Conservation (phyloP, 2,329 filamentous ascomycete genomes). For the Fonsecaea pugnacius region DNA sequence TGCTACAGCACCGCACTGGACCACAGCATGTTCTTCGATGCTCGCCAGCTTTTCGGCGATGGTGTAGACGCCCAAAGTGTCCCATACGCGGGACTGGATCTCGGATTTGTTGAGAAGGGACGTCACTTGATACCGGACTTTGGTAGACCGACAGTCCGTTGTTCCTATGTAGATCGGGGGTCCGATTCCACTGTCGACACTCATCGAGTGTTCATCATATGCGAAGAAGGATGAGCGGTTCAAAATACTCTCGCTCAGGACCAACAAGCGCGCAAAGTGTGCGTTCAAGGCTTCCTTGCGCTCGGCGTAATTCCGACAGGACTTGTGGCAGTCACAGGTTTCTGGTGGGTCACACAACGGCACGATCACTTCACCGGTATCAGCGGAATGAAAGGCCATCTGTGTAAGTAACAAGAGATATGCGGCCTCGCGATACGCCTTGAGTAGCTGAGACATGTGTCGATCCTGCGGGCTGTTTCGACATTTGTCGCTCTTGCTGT, state of each 20-base stretch:
- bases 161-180: conserved; percentile 30
- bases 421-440: conserved; percentile 32
- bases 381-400: conserved; percentile 34
- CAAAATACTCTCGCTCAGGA: conserved; percentile 34
- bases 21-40: conserved; percentile 37
- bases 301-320: conserved; percentile 33
- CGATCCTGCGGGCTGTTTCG: conserved; percentile 15
- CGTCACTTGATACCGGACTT: conserved; percentile 36
- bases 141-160: conserved; percentile 29
- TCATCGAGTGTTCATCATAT: conserved; percentile 33
- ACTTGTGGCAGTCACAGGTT: conserved; percentile 31
- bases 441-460: conserved; percentile 27
- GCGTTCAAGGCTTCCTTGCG: conserved; percentile 34
- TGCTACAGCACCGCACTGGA: conserved; percentile 21
- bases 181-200: conserved; percentile 35
- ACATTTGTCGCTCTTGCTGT: conserved; percentile 24
- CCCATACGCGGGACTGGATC: conserved; percentile 29
- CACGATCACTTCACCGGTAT: conserved; percentile 33
- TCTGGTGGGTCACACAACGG: conserved; percentile 33
- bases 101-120: conserved; percentile 27
- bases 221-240: conserved; percentile 29
- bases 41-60: conserved; percentile 35
- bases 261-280: conserved; percentile 35
- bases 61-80: conserved; percentile 32
- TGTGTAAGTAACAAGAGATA: conserved; percentile 34